Base-by-base conservation (phyloP, 148 eudicot genomes). In the Limonium bicolor region DNA sequence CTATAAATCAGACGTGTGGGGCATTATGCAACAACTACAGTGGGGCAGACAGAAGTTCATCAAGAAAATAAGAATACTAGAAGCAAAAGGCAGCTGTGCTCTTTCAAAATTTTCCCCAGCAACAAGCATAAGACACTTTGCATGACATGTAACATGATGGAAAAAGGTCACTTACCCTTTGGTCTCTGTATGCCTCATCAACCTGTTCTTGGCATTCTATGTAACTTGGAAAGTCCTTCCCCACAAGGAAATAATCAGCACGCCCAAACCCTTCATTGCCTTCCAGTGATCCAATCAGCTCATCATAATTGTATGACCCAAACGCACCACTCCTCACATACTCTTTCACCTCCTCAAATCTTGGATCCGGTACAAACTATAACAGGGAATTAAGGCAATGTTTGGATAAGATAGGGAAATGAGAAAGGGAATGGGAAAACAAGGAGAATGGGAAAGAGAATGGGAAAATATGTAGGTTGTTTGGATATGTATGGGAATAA, bases 161-260 rank as follows among this genome's bases (percentile, higher is more conserved):
- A n/a, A n/a, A n/a, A n/a, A n/a, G n/a, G n/a, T 31, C 22, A 69
- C 71, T 71, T 37, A 87, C 96, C 63, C 57, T 67, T 51, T 82
- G 94, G 50, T 87, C 96, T 46, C 56, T 65, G 58, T 87, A 87
- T 31, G 86, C 90, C 58, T 76, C 79, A 24, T 87, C 90, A 45
- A 87, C 94, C 65, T 74, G 66, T 48, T 87, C 90, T 59, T 87
- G 96, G 74, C 96, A 82, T 58, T 87, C 80, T 28, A 82, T 66
- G 73, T 87, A 87, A 41, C 86, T 77, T 2, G 96, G 96, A 50
- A 87, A 87, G 71, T 87, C 96, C 67, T 87, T 79, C 45, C 94
- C 96, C 17, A 83, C 94, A 36, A 87, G 96, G 63, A 87, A 87
- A 61, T 87, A 87, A 64, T 87, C 96, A 37, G 70, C 96, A 58